phyloP scores from a whole-genome alignment of 495 filamentous ascomycete genomes.

The Penicillium fimorum region DNA sequence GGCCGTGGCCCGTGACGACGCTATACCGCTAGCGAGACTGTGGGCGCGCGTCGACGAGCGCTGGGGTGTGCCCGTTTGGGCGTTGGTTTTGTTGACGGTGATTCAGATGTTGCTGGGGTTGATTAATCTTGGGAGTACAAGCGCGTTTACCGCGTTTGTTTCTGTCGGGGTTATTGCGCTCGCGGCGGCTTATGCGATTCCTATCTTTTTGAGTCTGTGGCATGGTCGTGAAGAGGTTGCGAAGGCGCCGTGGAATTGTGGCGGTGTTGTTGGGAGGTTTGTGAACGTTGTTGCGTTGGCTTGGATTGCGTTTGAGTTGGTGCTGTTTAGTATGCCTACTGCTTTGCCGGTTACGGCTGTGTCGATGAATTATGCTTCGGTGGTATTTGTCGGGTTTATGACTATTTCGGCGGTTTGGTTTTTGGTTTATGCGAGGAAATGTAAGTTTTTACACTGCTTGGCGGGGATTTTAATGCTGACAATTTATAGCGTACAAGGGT shows the following conservation, averaged over 20 bases:
- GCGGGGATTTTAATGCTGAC: constrained; percentile 7
- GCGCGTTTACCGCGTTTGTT: constrained; percentile 63
- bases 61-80: constrained; percentile 39
- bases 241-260: constrained; percentile 53
- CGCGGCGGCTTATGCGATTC: constrained; percentile 56
- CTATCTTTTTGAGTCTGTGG: constrained; percentile 55
- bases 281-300: constrained; percentile 56
- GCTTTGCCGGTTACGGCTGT: constrained; percentile 44
- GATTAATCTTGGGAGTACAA: constrained; percentile 62
- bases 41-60: constrained; percentile 32
- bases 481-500: constrained; percentile 41
- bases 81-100: constrained; percentile 34
- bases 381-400: constrained; percentile 60
- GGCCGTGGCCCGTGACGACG: constrained; percentile 59
- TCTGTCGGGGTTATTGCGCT: constrained; percentile 62
- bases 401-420: constrained; percentile 45
- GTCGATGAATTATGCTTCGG: constrained; percentile 62
- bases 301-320: constrained; percentile 62
- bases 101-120: constrained; percentile 53
- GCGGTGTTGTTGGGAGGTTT: constrained; percentile 53
- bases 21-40: constrained; percentile 34
- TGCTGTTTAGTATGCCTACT: constrained; percentile 56
- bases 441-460: constrained; percentile 28
- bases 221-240: constrained; percentile 51
- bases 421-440: constrained; percentile 43